Conservation (phyloP, 2,329 filamentous ascomycete genomes). For the Fusarium transvaalense region DNA sequence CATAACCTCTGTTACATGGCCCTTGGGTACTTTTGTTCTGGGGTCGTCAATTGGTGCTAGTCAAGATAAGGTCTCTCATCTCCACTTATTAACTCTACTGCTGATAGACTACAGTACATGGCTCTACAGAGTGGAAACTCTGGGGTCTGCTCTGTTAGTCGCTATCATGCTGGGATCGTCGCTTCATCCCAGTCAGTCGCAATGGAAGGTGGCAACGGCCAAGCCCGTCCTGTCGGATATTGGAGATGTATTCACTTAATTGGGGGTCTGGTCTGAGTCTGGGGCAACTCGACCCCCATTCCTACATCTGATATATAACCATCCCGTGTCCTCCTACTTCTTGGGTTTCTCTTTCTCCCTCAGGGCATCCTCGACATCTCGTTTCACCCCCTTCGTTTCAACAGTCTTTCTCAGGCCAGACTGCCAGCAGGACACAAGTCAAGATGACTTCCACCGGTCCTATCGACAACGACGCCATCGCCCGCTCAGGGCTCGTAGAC, state of each 20-base stretch:
- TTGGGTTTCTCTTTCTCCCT: not conserved
- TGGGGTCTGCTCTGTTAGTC: conserved; percentile 17
- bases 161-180: conserved; percentile 27
- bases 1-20: conserved; percentile 10
- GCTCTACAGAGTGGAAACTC: conserved; percentile 13
- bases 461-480: conserved; percentile 55
- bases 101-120: conserved; percentile 2
- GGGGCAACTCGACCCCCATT: conserved; percentile 5
- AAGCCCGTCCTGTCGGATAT: conserved; percentile 32
- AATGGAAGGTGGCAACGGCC: conserved; percentile 26
- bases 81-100: conserved; percentile 32
- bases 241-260: not conserved
- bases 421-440: conserved; percentile 13
- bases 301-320: conserved; percentile 31
- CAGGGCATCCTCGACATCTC: conserved; percentile 24
- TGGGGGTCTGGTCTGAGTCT: not conserved
- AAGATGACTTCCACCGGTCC: conserved; percentile 54
- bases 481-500: conserved; percentile 50
- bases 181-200: not conserved
- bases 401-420: conserved; percentile 6
- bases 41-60: not conserved
- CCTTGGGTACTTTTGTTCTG: conserved; percentile 33
- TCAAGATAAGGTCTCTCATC: conserved; percentile 27
- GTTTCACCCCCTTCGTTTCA: conserved; percentile 3
- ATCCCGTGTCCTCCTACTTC: conserved; percentile 3